phyloP scores from a whole-genome alignment of 345 rosid species.

The Dipteronia sinensis region DNA sequence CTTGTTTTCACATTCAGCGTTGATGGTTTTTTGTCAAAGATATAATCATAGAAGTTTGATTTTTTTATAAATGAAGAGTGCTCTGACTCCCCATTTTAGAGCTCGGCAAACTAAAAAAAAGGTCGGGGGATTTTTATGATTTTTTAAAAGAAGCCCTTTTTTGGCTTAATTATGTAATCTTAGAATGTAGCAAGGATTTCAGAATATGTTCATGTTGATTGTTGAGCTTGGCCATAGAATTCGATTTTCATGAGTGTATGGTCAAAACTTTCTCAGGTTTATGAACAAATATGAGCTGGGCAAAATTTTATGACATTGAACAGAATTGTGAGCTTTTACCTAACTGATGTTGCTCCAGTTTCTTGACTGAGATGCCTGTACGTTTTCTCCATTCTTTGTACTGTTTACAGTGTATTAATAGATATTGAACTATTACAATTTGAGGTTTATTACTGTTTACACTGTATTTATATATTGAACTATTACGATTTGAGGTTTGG shows the following conservation, averaged over 20 bases:
- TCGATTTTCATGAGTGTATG: neutral
- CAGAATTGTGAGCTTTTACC: neutral
- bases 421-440: too few species aligned
- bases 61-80: constrained; percentile 9
- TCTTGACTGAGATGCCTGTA: neutral
- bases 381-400: neutral
- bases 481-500: too few species aligned
- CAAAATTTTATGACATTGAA: neutral
- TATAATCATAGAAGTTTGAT: constrained; percentile 8
- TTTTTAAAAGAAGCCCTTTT: neutral
- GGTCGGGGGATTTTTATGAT: neutral
- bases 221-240: constrained; percentile 2
- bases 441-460: too few species aligned
- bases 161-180: neutral
- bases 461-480: too few species aligned
- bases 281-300: neutral
- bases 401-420: neutral
- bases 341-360: neutral
- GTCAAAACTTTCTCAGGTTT: neutral
- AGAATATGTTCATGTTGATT: neutral
- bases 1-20: constrained; percentile 18
- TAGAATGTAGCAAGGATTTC: constrained; percentile 6
- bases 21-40: constrained; percentile 1
- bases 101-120: neutral
- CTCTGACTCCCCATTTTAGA: neutral